Evolutionary conservation across 805 yeast genomes (phyloP).

Genomic region (Pichia scutulata): DNA sequence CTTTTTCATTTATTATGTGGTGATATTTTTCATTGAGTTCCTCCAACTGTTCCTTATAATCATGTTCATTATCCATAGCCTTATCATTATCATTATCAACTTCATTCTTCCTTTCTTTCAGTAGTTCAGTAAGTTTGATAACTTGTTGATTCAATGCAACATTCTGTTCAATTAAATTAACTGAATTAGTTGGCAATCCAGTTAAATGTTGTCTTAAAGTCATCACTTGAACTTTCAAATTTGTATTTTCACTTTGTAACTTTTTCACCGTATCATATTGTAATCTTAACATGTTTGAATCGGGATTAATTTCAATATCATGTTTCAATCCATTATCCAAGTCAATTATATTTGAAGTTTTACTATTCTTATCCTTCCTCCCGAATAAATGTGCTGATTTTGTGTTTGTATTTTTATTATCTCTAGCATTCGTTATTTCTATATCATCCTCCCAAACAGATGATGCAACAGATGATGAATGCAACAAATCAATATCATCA

Average conservation of each 20-base stretch:
- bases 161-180: slow-evolving; percentile 25
- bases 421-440: slow-evolving; percentile 5
- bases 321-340: slow-evolving; percentile 17
- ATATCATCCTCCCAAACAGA: slow-evolving; percentile 15
- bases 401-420: slow-evolving; percentile 2
- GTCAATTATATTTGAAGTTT: slow-evolving; percentile 21
- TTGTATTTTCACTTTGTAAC: slow-evolving; percentile 35
- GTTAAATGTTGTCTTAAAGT: slow-evolving; percentile 32
- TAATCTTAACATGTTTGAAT: slow-evolving; percentile 18
- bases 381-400: slow-evolving; percentile 10
- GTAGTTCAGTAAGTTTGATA: slow-evolving; percentile 1
- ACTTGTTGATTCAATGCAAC: slow-evolving; percentile 10
- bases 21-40: background rate
- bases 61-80: background rate
- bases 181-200: slow-evolving; percentile 36
- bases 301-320: slow-evolving; percentile 10
- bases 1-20: slow-evolving; percentile 4
- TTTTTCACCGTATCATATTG: slow-evolving; percentile 23
- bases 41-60: background rate
- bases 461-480: slow-evolving; percentile 16
- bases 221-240: slow-evolving; percentile 35
- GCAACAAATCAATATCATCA: slow-evolving; percentile 1
- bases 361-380: slow-evolving; percentile 6
- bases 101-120: background rate
- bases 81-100: background rate